Base-by-base conservation (phyloP, 2,329 filamentous ascomycete species). In the Aureobasidium pullulans region DNA sequence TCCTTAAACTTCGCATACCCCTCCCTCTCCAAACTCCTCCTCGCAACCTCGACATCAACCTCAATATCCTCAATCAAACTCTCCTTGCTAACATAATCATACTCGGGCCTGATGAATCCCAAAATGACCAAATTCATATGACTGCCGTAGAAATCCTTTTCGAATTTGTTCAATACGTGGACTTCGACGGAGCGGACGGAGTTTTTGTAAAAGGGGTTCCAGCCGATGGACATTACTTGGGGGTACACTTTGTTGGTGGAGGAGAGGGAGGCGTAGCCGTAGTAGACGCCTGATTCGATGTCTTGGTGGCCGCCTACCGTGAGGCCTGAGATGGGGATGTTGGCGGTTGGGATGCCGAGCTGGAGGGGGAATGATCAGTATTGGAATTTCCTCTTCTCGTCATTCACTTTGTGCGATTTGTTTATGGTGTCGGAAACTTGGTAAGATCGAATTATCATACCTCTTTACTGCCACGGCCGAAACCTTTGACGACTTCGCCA, bases 141-240 rank as follows among this genome's bases (percentile, higher is more conserved):
- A 5, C 81, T 82, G 63, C 83, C 89, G 75, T 97, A 97, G 72
- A 99, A 99, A 71, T 97, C 91, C 40, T 79, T 76, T 1, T 75
- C 72, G 71, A 96, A 96, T 44, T 79, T 73, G 69, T 90, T 86
- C 73, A 99, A 82, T 58, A 99, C 83, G 59, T 73, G 71, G 54
- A 73, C 71, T 61, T 73, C 81, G 70, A 94, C 91, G 63, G 84
- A 90, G 63, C 90, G 86, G 48, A 89, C 84, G 4, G 82, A 86
- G 79, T 99, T 97, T 72, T 92, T 91, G 81, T 96, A 99, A 76
- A 92, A 97, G 0, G 94, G 94, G 75, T 97, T 99, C 82, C 92
- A 97, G 46, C 94, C 94, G 65, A 96, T 93, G 62, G 85, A 90
- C 86, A 96, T 89, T 65, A 96, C 91, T 82, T 95, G 94, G 1